phyloP scores from a whole-genome alignment of 345 rosid genomes.

The Rubroshorea leprosula region DNA sequence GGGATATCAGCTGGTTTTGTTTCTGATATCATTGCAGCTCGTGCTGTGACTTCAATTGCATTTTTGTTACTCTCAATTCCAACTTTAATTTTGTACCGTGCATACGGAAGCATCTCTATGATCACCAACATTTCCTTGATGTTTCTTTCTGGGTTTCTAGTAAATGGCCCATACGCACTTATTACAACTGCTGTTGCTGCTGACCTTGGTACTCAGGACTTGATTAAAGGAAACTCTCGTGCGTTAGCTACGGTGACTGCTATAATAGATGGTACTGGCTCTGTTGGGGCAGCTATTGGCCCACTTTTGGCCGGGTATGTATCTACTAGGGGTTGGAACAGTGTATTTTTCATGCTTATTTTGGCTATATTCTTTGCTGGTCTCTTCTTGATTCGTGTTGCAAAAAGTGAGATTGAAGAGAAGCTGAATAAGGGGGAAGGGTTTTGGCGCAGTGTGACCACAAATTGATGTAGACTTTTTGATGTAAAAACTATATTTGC shows the following conservation, averaged over 20 bases:
- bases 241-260: slow-evolving; percentile 90
- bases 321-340: slow-evolving; percentile 78
- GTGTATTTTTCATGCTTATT: slow-evolving; percentile 75
- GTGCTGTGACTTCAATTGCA: slow-evolving; percentile 62
- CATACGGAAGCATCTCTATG: slow-evolving; percentile 63
- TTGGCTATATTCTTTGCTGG: slow-evolving; percentile 46
- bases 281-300: slow-evolving; percentile 88
- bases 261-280: slow-evolving; percentile 93
- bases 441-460: slow-evolving; percentile 13
- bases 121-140: slow-evolving; percentile 51
- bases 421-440: slow-evolving; percentile 28
- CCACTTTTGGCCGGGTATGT: slow-evolving; percentile 85
- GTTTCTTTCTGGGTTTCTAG: slow-evolving; percentile 73
- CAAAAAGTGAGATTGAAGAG: slow-evolving; percentile 44
- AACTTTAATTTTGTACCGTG: slow-evolving; percentile 54
- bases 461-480: no score
- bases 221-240: slow-evolving; percentile 64
- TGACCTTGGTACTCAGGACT: slow-evolving; percentile 90
- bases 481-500: no score
- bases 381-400: slow-evolving; percentile 57
- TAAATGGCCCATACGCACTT: slow-evolving; percentile 82
- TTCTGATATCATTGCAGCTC: slow-evolving; percentile 74
- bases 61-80: slow-evolving; percentile 77
- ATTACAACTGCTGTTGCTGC: slow-evolving; percentile 94
- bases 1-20: slow-evolving; percentile 71